Evolutionary conservation across 352 stramenopile species (phyloP).

Genomic region (Phytophthora tubulina): DNA sequence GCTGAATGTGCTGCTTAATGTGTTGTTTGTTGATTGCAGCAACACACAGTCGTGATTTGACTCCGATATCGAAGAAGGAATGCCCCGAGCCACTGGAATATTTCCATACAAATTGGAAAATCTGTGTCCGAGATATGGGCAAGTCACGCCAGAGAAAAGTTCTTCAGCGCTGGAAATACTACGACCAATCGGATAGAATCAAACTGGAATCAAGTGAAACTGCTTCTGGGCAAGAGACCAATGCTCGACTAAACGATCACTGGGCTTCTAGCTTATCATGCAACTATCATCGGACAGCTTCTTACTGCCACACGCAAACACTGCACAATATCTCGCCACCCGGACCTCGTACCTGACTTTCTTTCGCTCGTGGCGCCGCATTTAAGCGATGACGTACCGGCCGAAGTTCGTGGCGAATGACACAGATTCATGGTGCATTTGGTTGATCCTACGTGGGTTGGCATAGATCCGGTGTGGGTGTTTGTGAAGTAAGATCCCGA

Average conservation of each 20-base stretch:
- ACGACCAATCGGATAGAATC: not conserved
- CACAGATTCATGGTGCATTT: not conserved
- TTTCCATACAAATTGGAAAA: not conserved
- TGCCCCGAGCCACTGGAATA: not conserved
- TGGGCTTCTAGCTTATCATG: conserved; percentile 5
- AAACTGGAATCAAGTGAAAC: not conserved
- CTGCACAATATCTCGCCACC: not conserved
- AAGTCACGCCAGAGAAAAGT: not conserved
- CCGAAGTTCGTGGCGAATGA: not conserved
- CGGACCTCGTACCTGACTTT: not conserved
- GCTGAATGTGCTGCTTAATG: not conserved
- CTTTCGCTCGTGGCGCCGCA: not conserved
- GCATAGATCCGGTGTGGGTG: not conserved
- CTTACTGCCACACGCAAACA: not conserved
- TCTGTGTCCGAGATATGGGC: too few species aligned
- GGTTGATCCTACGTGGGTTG: not conserved
- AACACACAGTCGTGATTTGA: not conserved
- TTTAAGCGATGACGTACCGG: not conserved
- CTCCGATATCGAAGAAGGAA: not conserved
- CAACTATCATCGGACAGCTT: conserved; percentile 8
- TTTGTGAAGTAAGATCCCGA: too few species aligned
- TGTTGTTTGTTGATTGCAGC: not conserved
- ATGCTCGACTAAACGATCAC: not conserved
- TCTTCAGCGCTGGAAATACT: not conserved
- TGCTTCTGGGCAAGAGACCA: not conserved